Percentiles rank a stretch among this genome's conserved stretches.
phyloP scores from a whole-genome alignment of 2,329 filamentous ascomycete genomes.

The Rutstroemia sydowiana region DNA sequence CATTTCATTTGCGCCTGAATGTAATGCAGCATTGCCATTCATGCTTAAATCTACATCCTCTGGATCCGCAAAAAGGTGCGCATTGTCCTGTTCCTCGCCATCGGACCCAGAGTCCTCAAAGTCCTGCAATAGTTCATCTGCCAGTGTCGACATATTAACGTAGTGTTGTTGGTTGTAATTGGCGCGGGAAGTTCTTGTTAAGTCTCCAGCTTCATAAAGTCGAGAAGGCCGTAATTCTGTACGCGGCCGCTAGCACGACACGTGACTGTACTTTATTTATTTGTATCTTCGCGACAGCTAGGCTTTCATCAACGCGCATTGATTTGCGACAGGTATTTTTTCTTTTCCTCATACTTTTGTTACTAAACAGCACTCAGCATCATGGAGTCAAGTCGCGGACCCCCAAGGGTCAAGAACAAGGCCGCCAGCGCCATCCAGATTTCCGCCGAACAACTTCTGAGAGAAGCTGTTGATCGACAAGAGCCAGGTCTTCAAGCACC shows the following conservation, averaged over 20 bases:
- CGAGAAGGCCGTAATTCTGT: not conserved
- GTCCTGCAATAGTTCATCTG: constrained; percentile 86
- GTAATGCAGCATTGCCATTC: constrained; percentile 25
- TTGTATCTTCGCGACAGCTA: not conserved
- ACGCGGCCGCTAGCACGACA: constrained; percentile 16
- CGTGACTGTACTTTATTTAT: not conserved
- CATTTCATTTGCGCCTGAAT: constrained; percentile 38
- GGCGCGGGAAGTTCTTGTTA: not conserved
- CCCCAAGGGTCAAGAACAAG: constrained; percentile 98
- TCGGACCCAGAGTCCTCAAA: constrained; percentile 83
- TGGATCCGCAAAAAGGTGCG: constrained; percentile 36
- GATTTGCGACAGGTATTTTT: constrained; percentile 6
- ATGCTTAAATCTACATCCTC: constrained; percentile 34
- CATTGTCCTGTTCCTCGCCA: constrained; percentile 52
- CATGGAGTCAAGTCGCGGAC: constrained; percentile 88
- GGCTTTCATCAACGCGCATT: not conserved
- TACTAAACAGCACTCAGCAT: constrained; percentile 28
- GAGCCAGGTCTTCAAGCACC: constrained; percentile 82
- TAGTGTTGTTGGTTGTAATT: constrained; percentile 2
- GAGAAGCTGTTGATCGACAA: constrained; percentile 94
- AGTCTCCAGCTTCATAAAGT: too few species aligned
- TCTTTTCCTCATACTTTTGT: not conserved
- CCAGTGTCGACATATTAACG: constrained; percentile 71
- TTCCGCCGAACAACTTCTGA: constrained; percentile 91
- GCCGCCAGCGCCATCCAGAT: constrained; percentile 85